Conservation (phyloP, 2,329 filamentous ascomycete species). For the Aspergillus brunneoviolaceus region DNA sequence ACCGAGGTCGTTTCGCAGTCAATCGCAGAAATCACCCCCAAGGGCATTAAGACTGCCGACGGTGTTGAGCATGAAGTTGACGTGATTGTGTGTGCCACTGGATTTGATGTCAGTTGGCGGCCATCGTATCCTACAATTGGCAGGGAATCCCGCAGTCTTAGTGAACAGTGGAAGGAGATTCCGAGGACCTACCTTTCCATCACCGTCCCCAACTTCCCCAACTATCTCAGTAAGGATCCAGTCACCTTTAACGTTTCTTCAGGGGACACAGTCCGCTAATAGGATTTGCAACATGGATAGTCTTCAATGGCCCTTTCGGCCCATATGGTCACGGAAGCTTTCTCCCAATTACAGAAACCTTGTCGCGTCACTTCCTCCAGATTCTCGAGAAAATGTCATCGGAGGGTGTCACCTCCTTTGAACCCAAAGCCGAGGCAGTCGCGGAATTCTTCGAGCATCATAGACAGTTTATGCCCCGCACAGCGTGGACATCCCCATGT, state of each 20-base stretch:
- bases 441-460: constrained; percentile 34
- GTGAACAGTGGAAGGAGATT: constrained; percentile 45
- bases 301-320: constrained; percentile 39
- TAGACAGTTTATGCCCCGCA: constrained; percentile 34
- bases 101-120: constrained; percentile 32
- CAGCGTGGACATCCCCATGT: constrained; percentile 36
- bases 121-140: constrained; percentile 47
- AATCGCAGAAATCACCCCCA: constrained; percentile 37
- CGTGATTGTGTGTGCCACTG: constrained; percentile 18
- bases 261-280: too few relatives aligned
- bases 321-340: constrained; percentile 39
- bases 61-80: constrained; percentile 15
- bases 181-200: constrained; percentile 49
- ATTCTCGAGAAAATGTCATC: too few relatives aligned
- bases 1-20: too few relatives aligned
- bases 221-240: constrained; percentile 34
- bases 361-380: too few relatives aligned
- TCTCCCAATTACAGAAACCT: constrained; percentile 27
- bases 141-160: constrained; percentile 39
- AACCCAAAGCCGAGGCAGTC: constrained; percentile 35
- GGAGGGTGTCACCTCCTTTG: constrained; percentile 33
- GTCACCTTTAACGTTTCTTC: too few relatives aligned
- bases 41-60: constrained; percentile 9
- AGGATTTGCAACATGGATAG: constrained; percentile 11
- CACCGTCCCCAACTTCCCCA: constrained; percentile 48